phyloP scores from a whole-genome alignment of 345 rosid species.

The Sisymbrium altissimum region DNA sequence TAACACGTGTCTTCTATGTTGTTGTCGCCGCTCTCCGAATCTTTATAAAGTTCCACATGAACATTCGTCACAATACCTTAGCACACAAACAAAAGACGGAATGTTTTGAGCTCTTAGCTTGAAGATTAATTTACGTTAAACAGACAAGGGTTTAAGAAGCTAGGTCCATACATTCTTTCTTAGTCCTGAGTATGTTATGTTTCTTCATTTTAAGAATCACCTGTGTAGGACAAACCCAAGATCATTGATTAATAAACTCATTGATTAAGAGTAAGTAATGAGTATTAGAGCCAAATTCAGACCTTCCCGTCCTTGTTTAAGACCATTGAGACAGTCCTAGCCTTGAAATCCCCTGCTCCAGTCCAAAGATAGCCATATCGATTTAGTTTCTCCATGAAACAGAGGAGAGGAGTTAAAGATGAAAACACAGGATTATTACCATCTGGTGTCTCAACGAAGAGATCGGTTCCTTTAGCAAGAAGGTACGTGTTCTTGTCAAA shows the following conservation, averaged over 20 bases:
- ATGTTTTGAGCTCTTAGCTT: neutral
- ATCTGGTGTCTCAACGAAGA: conserved; percentile 73
- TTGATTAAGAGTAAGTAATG: neutral
- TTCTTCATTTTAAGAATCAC: conserved; percentile 63
- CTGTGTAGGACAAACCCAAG: conserved; percentile 36
- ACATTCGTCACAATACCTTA: conserved; percentile 63
- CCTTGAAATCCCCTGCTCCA: conserved; percentile 66
- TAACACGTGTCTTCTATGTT: conserved; percentile 52
- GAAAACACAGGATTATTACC: conserved; percentile 42
- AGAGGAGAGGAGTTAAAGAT: conserved; percentile 1
- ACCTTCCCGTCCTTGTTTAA: conserved; percentile 67
- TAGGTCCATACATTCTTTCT: conserved; percentile 55
- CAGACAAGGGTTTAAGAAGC: neutral
- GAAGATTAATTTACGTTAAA: neutral
- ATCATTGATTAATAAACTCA: neutral
- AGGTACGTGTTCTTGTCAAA: conserved; percentile 53
- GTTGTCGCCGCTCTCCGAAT: conserved; percentile 41
- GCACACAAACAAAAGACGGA: neutral
- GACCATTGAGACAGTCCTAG: conserved; percentile 57
- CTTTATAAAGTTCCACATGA: conserved; percentile 68
- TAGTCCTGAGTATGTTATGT: conserved; percentile 66
- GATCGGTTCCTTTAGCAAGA: conserved; percentile 68
- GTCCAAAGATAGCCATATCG: neutral
- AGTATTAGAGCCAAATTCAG: neutral
- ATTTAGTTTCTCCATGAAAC: conserved; percentile 9